Conservation (phyloP, 805 yeast genomes). For the Barnettozyma sucrosica region DNA sequence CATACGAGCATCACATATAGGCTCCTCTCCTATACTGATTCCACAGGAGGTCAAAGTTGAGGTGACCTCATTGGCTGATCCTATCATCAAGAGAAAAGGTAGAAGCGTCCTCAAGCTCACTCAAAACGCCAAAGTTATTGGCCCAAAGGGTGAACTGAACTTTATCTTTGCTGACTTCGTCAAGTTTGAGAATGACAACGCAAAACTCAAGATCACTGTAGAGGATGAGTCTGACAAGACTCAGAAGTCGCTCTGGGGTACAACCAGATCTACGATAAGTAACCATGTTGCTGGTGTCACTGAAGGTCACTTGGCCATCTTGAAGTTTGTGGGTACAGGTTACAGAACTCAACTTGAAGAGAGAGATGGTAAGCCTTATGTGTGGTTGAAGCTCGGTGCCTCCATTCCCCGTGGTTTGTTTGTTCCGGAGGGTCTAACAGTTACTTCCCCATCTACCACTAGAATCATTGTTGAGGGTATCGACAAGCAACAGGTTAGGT, state of each 20-base stretch:
- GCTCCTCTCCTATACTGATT: conserved; percentile 68
- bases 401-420: conserved; percentile 72
- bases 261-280: conserved; percentile 70
- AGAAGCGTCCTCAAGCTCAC: conserved; percentile 51
- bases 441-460: conserved; percentile 77
- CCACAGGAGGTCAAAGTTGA: conserved; percentile 53
- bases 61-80: conserved; percentile 44
- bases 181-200: conserved; percentile 33
- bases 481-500: conserved; percentile 79
- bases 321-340: conserved; percentile 94
- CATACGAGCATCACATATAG: conserved; percentile 56
- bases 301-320: conserved; percentile 85
- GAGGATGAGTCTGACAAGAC: conserved; percentile 47
- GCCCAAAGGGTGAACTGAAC: conserved; percentile 70
- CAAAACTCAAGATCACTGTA: conserved; percentile 49
- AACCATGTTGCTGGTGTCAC: conserved; percentile 83
- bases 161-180: conserved; percentile 73
- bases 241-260: conserved; percentile 95
- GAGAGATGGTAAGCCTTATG: conserved; percentile 41
- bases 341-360: conserved; percentile 81
- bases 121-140: conserved; percentile 53
- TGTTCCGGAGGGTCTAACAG: conserved; percentile 73
- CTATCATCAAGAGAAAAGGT: conserved; percentile 63
- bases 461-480: conserved; percentile 80
- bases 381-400: conserved; percentile 81